Base-by-base conservation (phyloP, 2,329 filamentous ascomycete genomes). In the Decorospora gaudefroyi region DNA sequence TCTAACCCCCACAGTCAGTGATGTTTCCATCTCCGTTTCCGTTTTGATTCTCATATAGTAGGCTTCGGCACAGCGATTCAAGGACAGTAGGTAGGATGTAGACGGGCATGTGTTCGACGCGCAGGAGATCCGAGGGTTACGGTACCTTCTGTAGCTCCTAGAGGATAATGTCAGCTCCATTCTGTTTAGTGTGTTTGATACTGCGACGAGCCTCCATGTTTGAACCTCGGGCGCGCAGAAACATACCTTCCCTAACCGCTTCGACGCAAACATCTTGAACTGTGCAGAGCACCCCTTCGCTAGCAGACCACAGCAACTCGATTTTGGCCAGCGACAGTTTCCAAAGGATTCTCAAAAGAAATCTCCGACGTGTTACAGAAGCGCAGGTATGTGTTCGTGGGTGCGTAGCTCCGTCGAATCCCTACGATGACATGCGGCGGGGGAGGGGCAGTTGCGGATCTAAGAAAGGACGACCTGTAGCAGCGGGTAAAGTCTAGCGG, bases 251-350 rank as follows among this genome's bases (percentile, higher is more conserved):
- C 71, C 68, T 17, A 78, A 64, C 37, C 76, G 63, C 65, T 77
- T 78, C 17, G 68, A 66, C 17, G 78, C 76, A 53, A 80, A 79
- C 75, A 79, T 78, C 3, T 43, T 56, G 46, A 40, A n/a, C 17
- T 27, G 7, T 25, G 19, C 8, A 27, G 6, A n/a, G n/a, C n/a
- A n/a, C n/a, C n/a, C n/a, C n/a, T n/a, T n/a, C n/a, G n/a, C n/a
- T n/a, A n/a, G n/a, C n/a, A n/a, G n/a, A n/a, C n/a, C n/a, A n/a
- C n/a, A n/a, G n/a, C n/a, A n/a, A n/a, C n/a, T n/a, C n/a, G n/a
- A n/a, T n/a, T n/a, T n/a, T n/a, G n/a, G n/a, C n/a, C n/a, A n/a
- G n/a, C n/a, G n/a, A n/a, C n/a, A n/a, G n/a, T n/a, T n/a, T n/a
- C n/a, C n/a, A n/a, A n/a, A n/a, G n/a, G n/a, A n/a, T n/a, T n/a